These are phyloP conservation scores for Durusdinium trenchii DNA, from an alignment of 73 alveolate genomes.

Conservation along the genomic window DNA sequence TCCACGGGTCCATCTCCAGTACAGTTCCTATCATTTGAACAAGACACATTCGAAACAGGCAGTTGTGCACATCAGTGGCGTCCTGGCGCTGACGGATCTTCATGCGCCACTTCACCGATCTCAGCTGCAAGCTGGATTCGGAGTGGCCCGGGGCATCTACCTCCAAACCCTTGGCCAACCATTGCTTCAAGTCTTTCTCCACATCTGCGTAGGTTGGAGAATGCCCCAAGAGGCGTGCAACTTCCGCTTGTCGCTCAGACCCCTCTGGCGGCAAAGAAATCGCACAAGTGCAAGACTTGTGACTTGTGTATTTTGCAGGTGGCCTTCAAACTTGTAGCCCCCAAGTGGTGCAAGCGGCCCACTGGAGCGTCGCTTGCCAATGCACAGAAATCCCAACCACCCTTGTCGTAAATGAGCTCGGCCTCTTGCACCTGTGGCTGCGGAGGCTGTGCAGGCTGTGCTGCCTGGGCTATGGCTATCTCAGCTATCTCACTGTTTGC, in stretches of 20 bases:
- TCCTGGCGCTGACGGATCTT: not conserved
- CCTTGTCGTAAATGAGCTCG: not conserved
- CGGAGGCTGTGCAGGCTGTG: not conserved
- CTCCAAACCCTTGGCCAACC: not conserved
- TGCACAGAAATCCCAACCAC: not conserved
- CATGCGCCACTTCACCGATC: not conserved
- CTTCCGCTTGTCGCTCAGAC: not conserved
- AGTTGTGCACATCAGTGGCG: too few relatives aligned
- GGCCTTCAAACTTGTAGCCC: not conserved
- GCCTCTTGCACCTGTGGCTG: not conserved
- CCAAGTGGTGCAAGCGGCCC: not conserved
- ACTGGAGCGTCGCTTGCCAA: not conserved
- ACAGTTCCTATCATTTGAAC: too few relatives aligned
- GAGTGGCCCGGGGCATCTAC: not conserved
- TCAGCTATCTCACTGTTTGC: not conserved
- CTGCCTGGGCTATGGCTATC: not conserved
- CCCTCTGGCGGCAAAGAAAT: not conserved
- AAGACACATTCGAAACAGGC: too few relatives aligned
- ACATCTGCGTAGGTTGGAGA: not conserved
- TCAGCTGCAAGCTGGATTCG: not conserved
- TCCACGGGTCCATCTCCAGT: too few relatives aligned
- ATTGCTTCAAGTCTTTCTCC: not conserved
- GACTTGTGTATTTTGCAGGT: not conserved
- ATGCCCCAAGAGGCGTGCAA: not conserved
- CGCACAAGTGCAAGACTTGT: not conserved